Evolutionary conservation across 805 yeast species (phyloP).

Genomic region (Candida incommunis): DNA sequence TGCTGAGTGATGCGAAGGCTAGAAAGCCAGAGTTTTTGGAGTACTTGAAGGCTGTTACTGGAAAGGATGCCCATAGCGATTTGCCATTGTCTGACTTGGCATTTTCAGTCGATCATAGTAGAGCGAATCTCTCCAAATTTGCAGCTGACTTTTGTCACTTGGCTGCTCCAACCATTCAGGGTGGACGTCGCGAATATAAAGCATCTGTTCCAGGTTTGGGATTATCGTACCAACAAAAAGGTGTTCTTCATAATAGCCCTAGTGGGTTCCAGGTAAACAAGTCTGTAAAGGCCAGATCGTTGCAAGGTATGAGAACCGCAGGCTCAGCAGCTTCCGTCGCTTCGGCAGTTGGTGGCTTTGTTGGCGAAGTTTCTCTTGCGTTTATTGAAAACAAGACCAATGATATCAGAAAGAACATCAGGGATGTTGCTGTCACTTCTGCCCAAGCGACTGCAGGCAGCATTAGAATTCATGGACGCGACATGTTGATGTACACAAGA

Average conservation of each 20-base stretch:
- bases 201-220: slow-evolving; percentile 12
- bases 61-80: background rate
- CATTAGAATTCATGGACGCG: background rate
- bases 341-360: background rate
- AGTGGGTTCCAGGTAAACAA: slow-evolving; percentile 13
- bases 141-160: background rate
- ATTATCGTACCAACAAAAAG: slow-evolving; percentile 18
- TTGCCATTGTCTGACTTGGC: background rate
- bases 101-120: background rate
- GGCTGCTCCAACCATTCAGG: background rate
- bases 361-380: background rate
- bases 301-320: slow-evolving; percentile 4
- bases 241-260: slow-evolving; percentile 19
- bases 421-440: background rate
- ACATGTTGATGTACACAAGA: background rate
- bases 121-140: background rate
- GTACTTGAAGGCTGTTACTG: background rate
- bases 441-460: background rate
- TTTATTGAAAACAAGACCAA: background rate
- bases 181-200: background rate
- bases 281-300: slow-evolving; percentile 15
- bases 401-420: background rate
- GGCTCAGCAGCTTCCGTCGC: background rate
- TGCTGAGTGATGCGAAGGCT: slow-evolving; percentile 8
- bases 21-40: slow-evolving; percentile 3